Evolutionary conservation across 169 alveolate genomes (phyloP).

Genomic region (Eimeria maxima): DNA sequence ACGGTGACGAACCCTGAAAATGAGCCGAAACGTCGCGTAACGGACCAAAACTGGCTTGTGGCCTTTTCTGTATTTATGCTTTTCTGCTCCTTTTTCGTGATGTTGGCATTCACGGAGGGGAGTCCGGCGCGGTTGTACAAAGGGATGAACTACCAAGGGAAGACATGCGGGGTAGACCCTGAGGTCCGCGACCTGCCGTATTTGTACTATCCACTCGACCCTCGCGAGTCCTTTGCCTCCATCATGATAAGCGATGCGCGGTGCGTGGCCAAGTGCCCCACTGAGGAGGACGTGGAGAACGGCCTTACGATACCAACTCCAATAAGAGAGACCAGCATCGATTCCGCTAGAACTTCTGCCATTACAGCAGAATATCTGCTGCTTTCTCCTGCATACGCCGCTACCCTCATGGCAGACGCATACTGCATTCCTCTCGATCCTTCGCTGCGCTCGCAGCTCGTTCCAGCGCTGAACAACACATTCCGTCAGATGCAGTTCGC

Average conservation of each 20-base stretch:
- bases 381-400: slow-evolving; percentile 82
- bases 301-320: slow-evolving; percentile 77
- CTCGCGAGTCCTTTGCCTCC: slow-evolving; percentile 78
- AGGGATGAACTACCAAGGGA: slow-evolving; percentile 84
- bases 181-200: slow-evolving; percentile 74
- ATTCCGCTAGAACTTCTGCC: slow-evolving; percentile 30
- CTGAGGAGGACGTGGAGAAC: slow-evolving; percentile 75
- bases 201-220: slow-evolving; percentile 80
- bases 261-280: slow-evolving; percentile 80
- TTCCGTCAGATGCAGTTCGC: slow-evolving; percentile 81
- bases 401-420: slow-evolving; percentile 78
- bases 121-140: slow-evolving; percentile 78
- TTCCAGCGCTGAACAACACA: slow-evolving; percentile 15
- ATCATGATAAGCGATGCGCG: slow-evolving; percentile 71
- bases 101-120: slow-evolving; percentile 76
- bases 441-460: slow-evolving; percentile 68
- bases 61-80: slow-evolving; percentile 10
- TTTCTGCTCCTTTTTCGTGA: slow-evolving; percentile 44
- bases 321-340: slow-evolving; percentile 69
- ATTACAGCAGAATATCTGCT: slow-evolving; percentile 63
- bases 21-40: slow-evolving; percentile 53
- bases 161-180: slow-evolving; percentile 82
- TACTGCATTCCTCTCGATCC: slow-evolving; percentile 84
- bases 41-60: slow-evolving; percentile 65
- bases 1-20: background rate